Evolutionary conservation across 2,329 filamentous ascomycete species (phyloP).

Genomic region (Aspergillus flavus): DNA sequence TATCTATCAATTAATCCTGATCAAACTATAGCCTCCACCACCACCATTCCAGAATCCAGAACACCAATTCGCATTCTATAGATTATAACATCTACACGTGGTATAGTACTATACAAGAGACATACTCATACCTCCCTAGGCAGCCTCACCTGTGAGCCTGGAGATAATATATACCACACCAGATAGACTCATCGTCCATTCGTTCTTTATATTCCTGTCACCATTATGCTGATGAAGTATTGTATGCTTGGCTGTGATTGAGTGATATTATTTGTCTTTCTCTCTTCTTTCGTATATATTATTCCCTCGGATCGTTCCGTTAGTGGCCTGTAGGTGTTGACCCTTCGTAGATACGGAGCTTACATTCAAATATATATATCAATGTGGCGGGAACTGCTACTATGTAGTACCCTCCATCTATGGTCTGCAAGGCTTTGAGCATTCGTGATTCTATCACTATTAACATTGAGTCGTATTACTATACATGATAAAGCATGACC

Average conservation of each 20-base stretch:
- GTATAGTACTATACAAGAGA: neutral
- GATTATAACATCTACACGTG: neutral
- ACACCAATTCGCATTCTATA: neutral
- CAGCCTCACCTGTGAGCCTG: neutral
- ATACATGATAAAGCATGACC: conserved; percentile 5
- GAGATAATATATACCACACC: neutral
- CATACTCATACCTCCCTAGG: neutral
- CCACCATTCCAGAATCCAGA: neutral
- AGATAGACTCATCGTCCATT: neutral
- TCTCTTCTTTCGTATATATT: no score
- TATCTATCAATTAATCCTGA: neutral
- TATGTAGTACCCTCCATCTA: neutral
- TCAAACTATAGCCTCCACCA: neutral
- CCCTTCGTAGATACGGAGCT: neutral
- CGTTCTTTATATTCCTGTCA: neutral
- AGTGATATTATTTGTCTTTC: no score
- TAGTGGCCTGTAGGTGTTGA: no score
- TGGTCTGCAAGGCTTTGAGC: neutral
- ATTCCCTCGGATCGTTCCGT: no score
- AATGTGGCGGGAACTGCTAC: neutral
- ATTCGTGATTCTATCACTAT: conserved; percentile 1
- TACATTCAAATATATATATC: neutral
- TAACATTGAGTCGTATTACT: neutral
- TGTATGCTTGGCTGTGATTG: neutral
- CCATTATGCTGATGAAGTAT: neutral